Evolutionary conservation across 139 green algal species (phyloP).

Genomic region (Chlorokybus atmophyticus): DNA sequence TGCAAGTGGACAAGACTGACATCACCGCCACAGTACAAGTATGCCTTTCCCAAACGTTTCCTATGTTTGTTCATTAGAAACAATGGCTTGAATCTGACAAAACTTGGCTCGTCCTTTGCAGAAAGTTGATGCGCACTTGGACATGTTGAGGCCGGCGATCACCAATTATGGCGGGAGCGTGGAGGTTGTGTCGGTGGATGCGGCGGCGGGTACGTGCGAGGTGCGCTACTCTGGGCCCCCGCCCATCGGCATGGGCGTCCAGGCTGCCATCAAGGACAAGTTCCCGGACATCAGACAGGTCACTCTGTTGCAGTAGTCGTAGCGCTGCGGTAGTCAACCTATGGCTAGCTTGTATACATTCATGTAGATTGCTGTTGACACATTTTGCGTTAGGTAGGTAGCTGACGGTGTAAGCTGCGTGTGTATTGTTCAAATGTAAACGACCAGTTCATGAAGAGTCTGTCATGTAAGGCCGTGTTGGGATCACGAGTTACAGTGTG

Average conservation of each 20-base stretch:
- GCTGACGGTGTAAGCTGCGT: too few species aligned
- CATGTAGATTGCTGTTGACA: too few species aligned
- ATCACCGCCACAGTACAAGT: conserved; percentile 32
- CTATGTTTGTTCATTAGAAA: too few species aligned
- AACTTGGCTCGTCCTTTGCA: neutral
- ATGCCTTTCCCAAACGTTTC: neutral
- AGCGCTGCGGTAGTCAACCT: too few species aligned
- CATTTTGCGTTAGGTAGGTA: too few species aligned
- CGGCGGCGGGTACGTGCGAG: conserved; percentile 27
- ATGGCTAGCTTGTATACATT: too few species aligned
- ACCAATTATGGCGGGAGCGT: conserved; percentile 56
- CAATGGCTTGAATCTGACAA: too few species aligned
- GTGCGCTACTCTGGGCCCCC: conserved; percentile 30
- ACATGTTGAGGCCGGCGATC: conserved; percentile 69
- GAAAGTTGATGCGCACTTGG: conserved; percentile 49
- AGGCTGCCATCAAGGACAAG: conserved; percentile 53
- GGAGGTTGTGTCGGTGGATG: conserved; percentile 46
- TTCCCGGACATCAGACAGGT: conserved; percentile 29
- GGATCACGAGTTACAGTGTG: too few species aligned
- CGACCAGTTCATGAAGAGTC: too few species aligned
- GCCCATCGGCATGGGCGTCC: conserved; percentile 29
- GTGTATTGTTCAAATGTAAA: too few species aligned
- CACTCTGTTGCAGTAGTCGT: conserved; percentile 1
- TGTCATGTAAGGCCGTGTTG: too few species aligned
- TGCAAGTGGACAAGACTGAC: conserved; percentile 35